phyloP scores from a whole-genome alignment of 805 yeast genomes.

The Sugiyamaella marilandica region DNA sequence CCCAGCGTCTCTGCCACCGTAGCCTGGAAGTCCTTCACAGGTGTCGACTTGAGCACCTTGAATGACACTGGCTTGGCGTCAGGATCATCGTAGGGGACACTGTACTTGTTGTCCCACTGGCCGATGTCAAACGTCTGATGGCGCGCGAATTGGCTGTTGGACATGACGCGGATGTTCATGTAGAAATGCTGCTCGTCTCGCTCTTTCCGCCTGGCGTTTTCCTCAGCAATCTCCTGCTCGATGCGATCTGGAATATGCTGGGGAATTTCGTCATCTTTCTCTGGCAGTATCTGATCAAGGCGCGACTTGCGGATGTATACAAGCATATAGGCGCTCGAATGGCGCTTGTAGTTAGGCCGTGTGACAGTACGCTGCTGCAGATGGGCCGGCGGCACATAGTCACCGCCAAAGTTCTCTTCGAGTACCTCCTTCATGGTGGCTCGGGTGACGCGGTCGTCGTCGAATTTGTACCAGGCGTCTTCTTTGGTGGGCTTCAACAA shows the following conservation, averaged over 20 bases:
- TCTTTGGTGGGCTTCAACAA: slow-evolving; percentile 74
- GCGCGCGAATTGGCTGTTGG: slow-evolving; percentile 48
- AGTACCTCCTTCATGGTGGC: slow-evolving; percentile 82
- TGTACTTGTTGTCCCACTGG: slow-evolving; percentile 47
- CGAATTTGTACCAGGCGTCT: slow-evolving; percentile 84
- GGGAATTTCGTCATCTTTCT: slow-evolving; percentile 59
- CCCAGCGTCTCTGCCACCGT: slow-evolving; percentile 43
- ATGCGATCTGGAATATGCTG: slow-evolving; percentile 62
- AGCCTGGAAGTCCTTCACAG: slow-evolving; percentile 47
- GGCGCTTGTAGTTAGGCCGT: slow-evolving; percentile 54
- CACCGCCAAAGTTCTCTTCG: slow-evolving; percentile 88
- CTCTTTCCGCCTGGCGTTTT: slow-evolving; percentile 50
- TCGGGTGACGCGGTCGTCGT: slow-evolving; percentile 89
- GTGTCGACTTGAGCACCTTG: slow-evolving; percentile 53
- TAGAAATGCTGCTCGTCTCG: slow-evolving; percentile 68
- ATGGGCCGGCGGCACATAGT: slow-evolving; percentile 33
- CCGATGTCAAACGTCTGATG: slow-evolving; percentile 74
- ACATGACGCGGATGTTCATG: slow-evolving; percentile 52
- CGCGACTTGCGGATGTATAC: slow-evolving; percentile 75
- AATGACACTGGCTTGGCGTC: slow-evolving; percentile 46
- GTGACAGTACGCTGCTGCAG: slow-evolving; percentile 34
- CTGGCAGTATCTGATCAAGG: slow-evolving; percentile 54
- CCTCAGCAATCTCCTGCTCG: slow-evolving; percentile 55
- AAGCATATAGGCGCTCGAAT: slow-evolving; percentile 95
- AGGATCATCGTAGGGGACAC: slow-evolving; percentile 19